Conservation (phyloP, 345 rosid species). For the Sapria himalayana region DNA sequence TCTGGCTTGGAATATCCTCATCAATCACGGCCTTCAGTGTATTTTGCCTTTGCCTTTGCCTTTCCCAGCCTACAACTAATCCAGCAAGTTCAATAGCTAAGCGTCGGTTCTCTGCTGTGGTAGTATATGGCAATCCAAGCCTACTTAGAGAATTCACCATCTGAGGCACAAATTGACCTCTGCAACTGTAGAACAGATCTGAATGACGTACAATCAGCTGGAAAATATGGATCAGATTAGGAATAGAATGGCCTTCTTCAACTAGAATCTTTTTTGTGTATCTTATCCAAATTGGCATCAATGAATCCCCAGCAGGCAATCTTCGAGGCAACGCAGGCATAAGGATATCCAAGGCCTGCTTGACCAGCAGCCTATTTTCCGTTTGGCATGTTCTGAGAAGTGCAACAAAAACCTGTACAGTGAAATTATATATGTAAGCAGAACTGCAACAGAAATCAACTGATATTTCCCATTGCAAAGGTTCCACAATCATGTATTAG, state of each 20-base stretch:
- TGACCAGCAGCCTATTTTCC: slow-evolving; percentile 88
- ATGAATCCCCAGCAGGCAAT: slow-evolving; percentile 89
- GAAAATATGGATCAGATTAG: slow-evolving; percentile 95
- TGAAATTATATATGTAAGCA: no score
- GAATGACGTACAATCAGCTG: slow-evolving; percentile 96
- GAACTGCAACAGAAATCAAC: no score
- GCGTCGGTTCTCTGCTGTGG: slow-evolving; percentile 85
- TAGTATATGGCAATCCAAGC: slow-evolving; percentile 86
- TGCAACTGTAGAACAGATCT: slow-evolving; percentile 86
- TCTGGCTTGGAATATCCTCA: slow-evolving; percentile 39
- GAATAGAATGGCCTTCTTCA: slow-evolving; percentile 94
- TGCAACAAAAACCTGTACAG: slow-evolving; percentile 88
- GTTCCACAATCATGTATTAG: no score
- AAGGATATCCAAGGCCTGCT: slow-evolving; percentile 94
- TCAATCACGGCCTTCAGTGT: slow-evolving; percentile 60
- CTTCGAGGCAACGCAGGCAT: slow-evolving; percentile 97
- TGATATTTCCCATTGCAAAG: no score
- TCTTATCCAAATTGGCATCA: slow-evolving; percentile 98
- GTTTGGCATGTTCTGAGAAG: slow-evolving; percentile 98
- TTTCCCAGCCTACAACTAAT: slow-evolving; percentile 95
- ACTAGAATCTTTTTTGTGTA: slow-evolving; percentile 93
- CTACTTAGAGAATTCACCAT: slow-evolving; percentile 99
- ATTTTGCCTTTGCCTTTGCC: slow-evolving; percentile 88
- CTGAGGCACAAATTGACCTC: slow-evolving; percentile 98
- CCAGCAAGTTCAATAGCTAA: slow-evolving; percentile 99